Evolutionary conservation across 495 filamentous ascomycete species (phyloP).

Genomic region (Aspergillus diversus): DNA sequence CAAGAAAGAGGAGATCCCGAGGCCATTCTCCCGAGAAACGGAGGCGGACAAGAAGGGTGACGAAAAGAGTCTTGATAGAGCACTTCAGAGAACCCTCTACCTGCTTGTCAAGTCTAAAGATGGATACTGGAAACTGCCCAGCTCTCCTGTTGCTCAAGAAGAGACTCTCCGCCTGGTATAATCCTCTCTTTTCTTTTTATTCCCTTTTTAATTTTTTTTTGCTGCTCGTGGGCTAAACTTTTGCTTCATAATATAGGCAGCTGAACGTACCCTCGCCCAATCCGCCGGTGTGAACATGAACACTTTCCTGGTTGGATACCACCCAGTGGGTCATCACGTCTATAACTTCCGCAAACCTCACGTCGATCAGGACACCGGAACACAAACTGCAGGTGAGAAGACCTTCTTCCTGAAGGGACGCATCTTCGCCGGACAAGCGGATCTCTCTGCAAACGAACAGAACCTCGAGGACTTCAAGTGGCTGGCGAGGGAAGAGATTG

Average conservation of each 20-base stretch:
- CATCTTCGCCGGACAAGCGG: constrained; percentile 94
- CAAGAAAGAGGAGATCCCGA: constrained; percentile 70
- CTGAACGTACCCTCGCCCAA: constrained; percentile 73
- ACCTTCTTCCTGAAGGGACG: constrained; percentile 93
- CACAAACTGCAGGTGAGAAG: constrained; percentile 65
- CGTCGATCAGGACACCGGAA: constrained; percentile 40
- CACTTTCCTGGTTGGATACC: constrained; percentile 94
- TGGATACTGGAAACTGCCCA: constrained; percentile 80
- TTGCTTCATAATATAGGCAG: constrained; percentile 60
- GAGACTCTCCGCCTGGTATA: constrained; percentile 83
- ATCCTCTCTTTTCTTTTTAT: constrained; percentile 19
- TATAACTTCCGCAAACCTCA: constrained; percentile 45
- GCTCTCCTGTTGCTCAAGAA: constrained; percentile 61
- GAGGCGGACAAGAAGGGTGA: constrained; percentile 81
- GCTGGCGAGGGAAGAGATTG: constrained; percentile 86
- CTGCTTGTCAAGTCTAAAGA: constrained; percentile 71
- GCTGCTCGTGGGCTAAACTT: constrained; percentile 9
- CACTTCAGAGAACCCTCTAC: constrained; percentile 80
- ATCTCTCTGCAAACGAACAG: constrained; percentile 71
- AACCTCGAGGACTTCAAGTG: constrained; percentile 85
- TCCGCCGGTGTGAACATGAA: constrained; percentile 95
- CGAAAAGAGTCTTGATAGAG: constrained; percentile 73
- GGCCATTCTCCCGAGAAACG: constrained; percentile 69
- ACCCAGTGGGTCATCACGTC: constrained; percentile 80
- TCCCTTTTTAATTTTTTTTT: neutral